phyloP scores from a whole-genome alignment of 495 filamentous ascomycete genomes.

The Podospora appendiculata region DNA sequence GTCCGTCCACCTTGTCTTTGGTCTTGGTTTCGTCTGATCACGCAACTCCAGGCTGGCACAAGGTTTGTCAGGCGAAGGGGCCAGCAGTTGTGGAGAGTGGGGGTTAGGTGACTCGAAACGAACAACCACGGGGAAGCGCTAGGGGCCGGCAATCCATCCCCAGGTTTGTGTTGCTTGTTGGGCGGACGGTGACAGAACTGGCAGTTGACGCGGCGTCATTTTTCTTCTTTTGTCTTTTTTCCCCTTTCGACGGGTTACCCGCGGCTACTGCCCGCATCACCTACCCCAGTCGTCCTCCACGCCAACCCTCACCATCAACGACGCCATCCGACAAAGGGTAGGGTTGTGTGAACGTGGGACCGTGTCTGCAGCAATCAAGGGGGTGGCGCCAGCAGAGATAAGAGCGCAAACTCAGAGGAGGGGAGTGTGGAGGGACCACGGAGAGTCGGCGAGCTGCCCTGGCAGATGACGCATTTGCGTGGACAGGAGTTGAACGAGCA shows the following conservation, averaged over 20 bases:
- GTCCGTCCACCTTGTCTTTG: too few relatives aligned
- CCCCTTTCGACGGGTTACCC: too few relatives aligned
- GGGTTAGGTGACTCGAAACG: constrained; percentile 2
- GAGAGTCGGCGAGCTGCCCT: too few relatives aligned
- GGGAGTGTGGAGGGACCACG: constrained; percentile 8
- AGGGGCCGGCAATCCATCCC: constrained; percentile 2
- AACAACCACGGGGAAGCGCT: constrained; percentile 3
- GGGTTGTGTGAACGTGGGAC: constrained; percentile 3
- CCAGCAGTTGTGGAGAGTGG: constrained; percentile 1
- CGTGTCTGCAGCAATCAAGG: constrained; percentile 14
- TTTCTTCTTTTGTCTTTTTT: neutral
- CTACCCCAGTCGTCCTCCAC: too few relatives aligned
- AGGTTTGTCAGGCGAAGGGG: neutral
- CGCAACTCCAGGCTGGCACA: neutral
- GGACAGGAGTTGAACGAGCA: too few relatives aligned
- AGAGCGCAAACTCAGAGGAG: constrained; percentile 10
- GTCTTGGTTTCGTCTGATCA: constrained; percentile 4
- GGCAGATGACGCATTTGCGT: too few relatives aligned
- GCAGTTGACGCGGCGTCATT: neutral
- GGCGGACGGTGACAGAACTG: neutral
- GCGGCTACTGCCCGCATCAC: too few relatives aligned
- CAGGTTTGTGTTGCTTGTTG: neutral
- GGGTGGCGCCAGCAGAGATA: constrained; percentile 21
- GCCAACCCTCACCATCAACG: too few relatives aligned
- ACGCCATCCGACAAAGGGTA: neutral